Base-by-base conservation (phyloP, 345 rosid species). In the Pelargonium nanum region DNA sequence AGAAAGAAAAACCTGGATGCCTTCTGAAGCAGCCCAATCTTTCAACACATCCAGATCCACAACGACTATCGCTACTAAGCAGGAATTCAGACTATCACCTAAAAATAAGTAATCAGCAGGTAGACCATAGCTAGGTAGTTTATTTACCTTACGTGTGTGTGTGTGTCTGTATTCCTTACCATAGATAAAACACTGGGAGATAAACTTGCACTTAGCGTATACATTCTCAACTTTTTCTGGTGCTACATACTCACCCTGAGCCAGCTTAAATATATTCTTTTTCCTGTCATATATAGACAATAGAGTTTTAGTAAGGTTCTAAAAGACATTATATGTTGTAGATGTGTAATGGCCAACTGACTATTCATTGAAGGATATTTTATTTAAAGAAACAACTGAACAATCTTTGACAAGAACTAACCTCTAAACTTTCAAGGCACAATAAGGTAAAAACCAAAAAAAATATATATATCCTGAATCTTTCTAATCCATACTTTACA, bases 81-180 rank as follows among this genome's bases (percentile, higher is more conserved):
- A 70, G 59, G 94, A 88, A 68, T 84, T 88, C 55, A 84, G 83
- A 85, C 98, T 91, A 75, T 91, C 95, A 44, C 94, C 97, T 91
- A 71, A 20, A 67, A 69, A 75, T 59, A 67, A 44, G 56, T 28
- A 57, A 17, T 12, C 30, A 45, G 34, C 57, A 54, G 56, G 54
- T 60, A 65, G 59, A 28, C 65, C 19, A n/a, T 7, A 60, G 19
- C n/a, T n/a, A n/a, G n/a, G n/a, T n/a, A n/a, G n/a, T n/a, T n/a
- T n/a, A n/a, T n/a, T n/a, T n/a, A n/a, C n/a, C n/a, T n/a, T n/a
- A n/a, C n/a, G n/a, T n/a, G n/a, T n/a, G n/a, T n/a, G n/a, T n/a
- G n/a, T n/a, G n/a, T n/a, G n/a, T n/a, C n/a, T n/a, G n/a, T n/a
- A n/a, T 24, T 51, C 56, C 68, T 28, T 51, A 69, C 83, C 83